Evolutionary conservation across 495 filamentous ascomycete genomes (phyloP).

Genomic region (Penicillium malachiteum): DNA sequence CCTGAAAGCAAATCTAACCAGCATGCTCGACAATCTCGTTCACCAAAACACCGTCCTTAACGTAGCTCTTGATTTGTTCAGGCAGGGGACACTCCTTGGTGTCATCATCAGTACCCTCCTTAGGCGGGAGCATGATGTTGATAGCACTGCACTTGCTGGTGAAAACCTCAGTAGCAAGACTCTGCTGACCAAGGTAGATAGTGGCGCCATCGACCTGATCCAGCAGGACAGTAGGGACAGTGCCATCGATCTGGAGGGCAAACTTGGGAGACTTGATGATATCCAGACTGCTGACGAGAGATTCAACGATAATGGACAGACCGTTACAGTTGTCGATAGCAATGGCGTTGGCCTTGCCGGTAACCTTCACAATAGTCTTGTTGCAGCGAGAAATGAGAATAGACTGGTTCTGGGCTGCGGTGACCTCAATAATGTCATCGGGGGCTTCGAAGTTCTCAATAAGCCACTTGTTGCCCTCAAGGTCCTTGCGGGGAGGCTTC

Average conservation of each 20-base stretch:
- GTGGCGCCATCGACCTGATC: constrained; percentile 92
- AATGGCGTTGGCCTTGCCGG: constrained; percentile 91
- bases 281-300: constrained; percentile 85
- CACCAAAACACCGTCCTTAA: constrained; percentile 70
- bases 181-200: constrained; percentile 79
- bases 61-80: constrained; percentile 82
- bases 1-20: constrained; percentile 46
- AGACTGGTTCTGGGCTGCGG: constrained; percentile 79
- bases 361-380: constrained; percentile 84
- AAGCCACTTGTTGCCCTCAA: constrained; percentile 95
- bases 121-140: constrained; percentile 77
- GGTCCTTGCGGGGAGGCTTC: constrained; percentile 86
- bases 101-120: constrained; percentile 62
- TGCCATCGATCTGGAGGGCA: constrained; percentile 81
- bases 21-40: constrained; percentile 90
- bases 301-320: constrained; percentile 83
- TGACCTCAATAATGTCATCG: constrained; percentile 67
- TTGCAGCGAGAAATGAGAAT: constrained; percentile 89
- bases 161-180: constrained; percentile 75
- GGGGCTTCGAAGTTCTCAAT: constrained; percentile 91
- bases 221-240: constrained; percentile 79
- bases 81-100: constrained; percentile 83
- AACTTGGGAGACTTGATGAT: constrained; percentile 93
- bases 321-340: constrained; percentile 85
- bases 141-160: constrained; percentile 79